phyloP scores from a whole-genome alignment of 257 asterid species.

The Solanum tarijense region DNA sequence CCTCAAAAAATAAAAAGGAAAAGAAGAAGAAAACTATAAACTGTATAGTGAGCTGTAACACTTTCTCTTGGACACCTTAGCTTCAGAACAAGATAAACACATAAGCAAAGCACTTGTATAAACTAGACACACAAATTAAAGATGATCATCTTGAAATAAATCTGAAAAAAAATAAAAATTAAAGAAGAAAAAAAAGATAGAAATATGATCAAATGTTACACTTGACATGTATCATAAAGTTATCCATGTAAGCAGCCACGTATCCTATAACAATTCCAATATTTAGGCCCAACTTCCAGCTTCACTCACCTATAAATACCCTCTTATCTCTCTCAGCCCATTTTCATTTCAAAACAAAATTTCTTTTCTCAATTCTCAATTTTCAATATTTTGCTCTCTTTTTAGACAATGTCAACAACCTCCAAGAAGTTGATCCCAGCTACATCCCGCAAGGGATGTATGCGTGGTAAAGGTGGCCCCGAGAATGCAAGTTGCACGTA shows the following conservation, averaged over 20 bases:
- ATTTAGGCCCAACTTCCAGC: not conserved
- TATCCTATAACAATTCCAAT: not conserved
- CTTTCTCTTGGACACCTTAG: not conserved
- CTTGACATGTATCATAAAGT: slow-evolving; percentile 42
- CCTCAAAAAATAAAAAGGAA: not conserved
- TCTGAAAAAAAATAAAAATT: not conserved
- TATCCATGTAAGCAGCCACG: slow-evolving; percentile 33
- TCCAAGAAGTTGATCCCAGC: slow-evolving; percentile 25
- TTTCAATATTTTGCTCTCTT: not conserved
- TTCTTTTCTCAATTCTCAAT: not conserved
- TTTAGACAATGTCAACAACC: not conserved
- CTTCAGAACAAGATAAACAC: not conserved
- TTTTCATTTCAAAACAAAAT: not conserved
- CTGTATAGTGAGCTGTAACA: not conserved
- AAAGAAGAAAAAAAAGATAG: not conserved
- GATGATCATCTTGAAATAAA: not conserved
- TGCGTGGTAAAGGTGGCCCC: slow-evolving; percentile 89
- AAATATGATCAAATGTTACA: slow-evolving; percentile 8
- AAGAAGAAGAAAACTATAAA: not conserved
- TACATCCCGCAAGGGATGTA: slow-evolving; percentile 68
- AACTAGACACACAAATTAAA: not conserved
- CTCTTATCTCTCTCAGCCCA: not conserved
- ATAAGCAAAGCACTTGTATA: not conserved
- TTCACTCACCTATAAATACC: not conserved
- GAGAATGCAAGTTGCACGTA: slow-evolving; percentile 61